phyloP scores from a whole-genome alignment of 495 filamentous ascomycete species.

The Penicillium daleae region DNA sequence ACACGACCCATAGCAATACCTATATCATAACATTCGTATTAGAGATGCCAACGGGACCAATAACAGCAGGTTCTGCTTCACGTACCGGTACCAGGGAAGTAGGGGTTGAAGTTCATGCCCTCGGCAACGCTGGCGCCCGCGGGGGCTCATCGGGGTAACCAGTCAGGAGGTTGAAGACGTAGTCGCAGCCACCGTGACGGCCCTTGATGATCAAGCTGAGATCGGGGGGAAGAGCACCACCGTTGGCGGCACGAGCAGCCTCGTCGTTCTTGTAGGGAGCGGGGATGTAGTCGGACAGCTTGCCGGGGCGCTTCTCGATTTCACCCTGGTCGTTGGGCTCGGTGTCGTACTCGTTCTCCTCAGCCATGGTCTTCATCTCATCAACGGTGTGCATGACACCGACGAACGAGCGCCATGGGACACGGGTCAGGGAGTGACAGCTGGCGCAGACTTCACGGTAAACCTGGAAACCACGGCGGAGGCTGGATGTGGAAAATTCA shows the following conservation, averaged over 20 bases:
- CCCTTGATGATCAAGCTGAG: constrained; percentile 97
- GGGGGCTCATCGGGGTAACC: constrained; percentile 98
- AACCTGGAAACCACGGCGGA: constrained; percentile 99
- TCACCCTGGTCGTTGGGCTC: constrained; percentile 98
- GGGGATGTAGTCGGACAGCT: constrained; percentile 96
- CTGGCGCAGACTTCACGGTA: constrained; percentile 98
- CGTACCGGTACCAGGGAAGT: constrained; percentile 94
- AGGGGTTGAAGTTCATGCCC: constrained; percentile 99
- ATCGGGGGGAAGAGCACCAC: constrained; percentile 96
- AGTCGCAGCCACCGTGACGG: constrained; percentile 96
- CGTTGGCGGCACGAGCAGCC: constrained; percentile 96
- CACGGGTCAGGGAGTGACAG: constrained; percentile 93
- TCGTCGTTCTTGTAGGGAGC: constrained; percentile 97
- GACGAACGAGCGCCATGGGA: constrained; percentile 92
- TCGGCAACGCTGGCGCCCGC: constrained; percentile 78
- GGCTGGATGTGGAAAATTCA: constrained; percentile 56
- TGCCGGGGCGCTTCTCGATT: constrained; percentile 96
- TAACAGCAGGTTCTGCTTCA: constrained; percentile 10
- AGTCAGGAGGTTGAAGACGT: constrained; percentile 96
- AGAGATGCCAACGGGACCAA: constrained; percentile 8
- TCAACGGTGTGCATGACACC: constrained; percentile 92
- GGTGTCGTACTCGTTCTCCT: constrained; percentile 97
- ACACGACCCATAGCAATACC: constrained; percentile 99
- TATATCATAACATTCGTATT: constrained; percentile 28
- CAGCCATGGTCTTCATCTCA: constrained; percentile 94